Evolutionary conservation across 495 filamentous ascomycete genomes (phyloP).

Genomic region (Penicillium dipodomyicola): DNA sequence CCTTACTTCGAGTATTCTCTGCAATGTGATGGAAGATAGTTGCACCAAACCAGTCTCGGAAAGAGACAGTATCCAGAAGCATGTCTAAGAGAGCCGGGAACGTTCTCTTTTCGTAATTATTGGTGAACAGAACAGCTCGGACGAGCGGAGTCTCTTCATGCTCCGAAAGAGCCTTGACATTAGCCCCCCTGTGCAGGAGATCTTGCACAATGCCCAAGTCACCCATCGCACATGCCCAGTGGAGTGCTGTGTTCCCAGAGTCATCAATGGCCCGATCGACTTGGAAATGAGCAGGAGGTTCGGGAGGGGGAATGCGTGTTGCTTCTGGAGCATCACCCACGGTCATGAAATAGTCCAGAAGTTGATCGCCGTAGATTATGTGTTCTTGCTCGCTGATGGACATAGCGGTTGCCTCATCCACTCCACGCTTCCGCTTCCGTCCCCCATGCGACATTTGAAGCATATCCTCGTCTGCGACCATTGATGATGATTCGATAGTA

Average conservation of each 20-base stretch:
- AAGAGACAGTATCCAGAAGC: slow-evolving; percentile 70
- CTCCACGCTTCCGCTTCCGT: slow-evolving; percentile 73
- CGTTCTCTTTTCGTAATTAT: slow-evolving; percentile 86
- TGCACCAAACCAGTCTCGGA: slow-evolving; percentile 69
- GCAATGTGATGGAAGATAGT: slow-evolving; percentile 93
- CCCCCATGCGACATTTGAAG: slow-evolving; percentile 61
- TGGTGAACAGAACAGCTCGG: slow-evolving; percentile 91
- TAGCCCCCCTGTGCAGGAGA: slow-evolving; percentile 72
- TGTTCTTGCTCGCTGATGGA: slow-evolving; percentile 74
- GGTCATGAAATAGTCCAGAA: slow-evolving; percentile 93
- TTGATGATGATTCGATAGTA: slow-evolving; percentile 75
- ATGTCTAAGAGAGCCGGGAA: slow-evolving; percentile 80
- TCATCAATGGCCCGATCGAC: slow-evolving; percentile 87
- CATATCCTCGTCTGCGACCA: slow-evolving; percentile 77
- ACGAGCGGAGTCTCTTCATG: slow-evolving; percentile 93
- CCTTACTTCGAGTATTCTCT: slow-evolving; percentile 72
- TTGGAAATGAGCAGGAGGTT: slow-evolving; percentile 78
- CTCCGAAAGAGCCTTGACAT: slow-evolving; percentile 59
- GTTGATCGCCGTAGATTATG: slow-evolving; percentile 82
- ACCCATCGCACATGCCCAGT: slow-evolving; percentile 98
- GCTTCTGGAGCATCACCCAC: slow-evolving; percentile 64
- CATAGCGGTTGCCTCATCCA: slow-evolving; percentile 56
- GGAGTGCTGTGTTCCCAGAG: slow-evolving; percentile 82
- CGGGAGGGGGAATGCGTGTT: slow-evolving; percentile 59
- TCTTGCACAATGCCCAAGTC: slow-evolving; percentile 87